Evolutionary conservation across 768 basidiomycete species (phyloP).

Genomic region (Neoboletus subvelutipes): DNA sequence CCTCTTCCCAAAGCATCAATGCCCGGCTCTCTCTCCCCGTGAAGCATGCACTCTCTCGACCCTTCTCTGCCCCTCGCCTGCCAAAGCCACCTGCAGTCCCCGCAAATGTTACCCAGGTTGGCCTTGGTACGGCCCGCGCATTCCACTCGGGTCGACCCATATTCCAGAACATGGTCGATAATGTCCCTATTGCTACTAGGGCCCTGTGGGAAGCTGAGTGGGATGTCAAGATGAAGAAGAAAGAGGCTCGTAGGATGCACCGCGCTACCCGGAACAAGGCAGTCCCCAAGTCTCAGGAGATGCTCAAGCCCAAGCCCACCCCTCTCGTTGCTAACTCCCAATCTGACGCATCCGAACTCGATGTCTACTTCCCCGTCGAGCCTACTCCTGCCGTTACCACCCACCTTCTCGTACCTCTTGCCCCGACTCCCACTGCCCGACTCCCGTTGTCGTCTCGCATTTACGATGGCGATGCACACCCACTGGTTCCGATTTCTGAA

Average conservation of each 20-base stretch:
- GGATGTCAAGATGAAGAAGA: slow-evolving; percentile 55
- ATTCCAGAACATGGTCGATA: slow-evolving; percentile 78
- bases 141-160: slow-evolving; percentile 73
- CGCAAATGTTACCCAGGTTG: slow-evolving; percentile 59
- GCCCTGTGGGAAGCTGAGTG: slow-evolving; percentile 75
- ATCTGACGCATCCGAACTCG: slow-evolving; percentile 42
- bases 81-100: slow-evolving; percentile 56
- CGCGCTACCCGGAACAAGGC: slow-evolving; percentile 23
- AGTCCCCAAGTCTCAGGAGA: slow-evolving; percentile 26
- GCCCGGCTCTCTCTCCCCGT: slow-evolving; percentile 57
- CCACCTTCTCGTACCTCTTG: slow-evolving; percentile 71
- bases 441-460: slow-evolving; percentile 48
- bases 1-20: slow-evolving; percentile 42
- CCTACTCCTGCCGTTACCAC: slow-evolving; percentile 50
- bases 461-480: slow-evolving; percentile 20
- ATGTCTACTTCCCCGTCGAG: slow-evolving; percentile 58
- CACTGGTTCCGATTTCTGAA: slow-evolving; percentile 53
- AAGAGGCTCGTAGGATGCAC: slow-evolving; percentile 29
- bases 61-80: slow-evolving; percentile 48
- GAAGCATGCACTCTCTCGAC: slow-evolving; percentile 49
- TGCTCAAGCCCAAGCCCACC: slow-evolving; percentile 26
- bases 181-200: slow-evolving; percentile 73
- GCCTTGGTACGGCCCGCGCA: slow-evolving; percentile 72
- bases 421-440: slow-evolving; percentile 69
- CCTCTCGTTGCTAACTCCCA: slow-evolving; percentile 3